Evolutionary conservation across 1,139 yeast genomes (phyloP).

Genomic region (Scheffersomyces quercinus): DNA sequence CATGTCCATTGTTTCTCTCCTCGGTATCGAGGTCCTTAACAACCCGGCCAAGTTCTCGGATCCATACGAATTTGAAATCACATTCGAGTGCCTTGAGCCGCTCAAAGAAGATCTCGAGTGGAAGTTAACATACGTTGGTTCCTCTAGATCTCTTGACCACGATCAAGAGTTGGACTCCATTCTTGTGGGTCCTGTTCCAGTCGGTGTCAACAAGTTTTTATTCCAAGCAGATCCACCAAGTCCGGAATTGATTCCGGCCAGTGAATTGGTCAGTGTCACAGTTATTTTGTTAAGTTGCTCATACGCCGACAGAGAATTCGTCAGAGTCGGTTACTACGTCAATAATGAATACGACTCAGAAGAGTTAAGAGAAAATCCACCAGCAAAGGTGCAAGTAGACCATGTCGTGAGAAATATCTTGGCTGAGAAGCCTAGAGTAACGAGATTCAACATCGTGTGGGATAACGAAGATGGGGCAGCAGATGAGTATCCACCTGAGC

Average conservation of each 20-base stretch:
- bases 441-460: constrained; percentile 96
- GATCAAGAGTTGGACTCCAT: constrained; percentile 96
- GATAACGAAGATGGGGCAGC: constrained; percentile 64
- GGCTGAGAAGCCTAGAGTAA: constrained; percentile 97
- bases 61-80: constrained; percentile 94
- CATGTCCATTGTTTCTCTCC: constrained; percentile 92
- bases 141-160: constrained; percentile 88
- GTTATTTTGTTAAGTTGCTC: constrained; percentile 91
- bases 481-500: constrained; percentile 72
- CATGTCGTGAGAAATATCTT: constrained; percentile 91
- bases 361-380: constrained; percentile 91
- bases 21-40: constrained; percentile 88
- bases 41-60: constrained; percentile 95
- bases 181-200: constrained; percentile 96
- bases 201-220: constrained; percentile 90
- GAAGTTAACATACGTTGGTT: constrained; percentile 96
- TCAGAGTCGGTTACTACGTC: constrained; percentile 94
- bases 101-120: constrained; percentile 92
- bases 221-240: constrained; percentile 96
- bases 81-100: constrained; percentile 94
- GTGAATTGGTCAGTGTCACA: constrained; percentile 91
- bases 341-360: constrained; percentile 95
- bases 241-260: constrained; percentile 92
- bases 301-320: constrained; percentile 91
- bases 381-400: constrained; percentile 89